These are phyloP conservation scores for Anthracocystis panici-leucophaei DNA, from an alignment of 1,284 basidiomycete species.

Conservation along the genomic window DNA sequence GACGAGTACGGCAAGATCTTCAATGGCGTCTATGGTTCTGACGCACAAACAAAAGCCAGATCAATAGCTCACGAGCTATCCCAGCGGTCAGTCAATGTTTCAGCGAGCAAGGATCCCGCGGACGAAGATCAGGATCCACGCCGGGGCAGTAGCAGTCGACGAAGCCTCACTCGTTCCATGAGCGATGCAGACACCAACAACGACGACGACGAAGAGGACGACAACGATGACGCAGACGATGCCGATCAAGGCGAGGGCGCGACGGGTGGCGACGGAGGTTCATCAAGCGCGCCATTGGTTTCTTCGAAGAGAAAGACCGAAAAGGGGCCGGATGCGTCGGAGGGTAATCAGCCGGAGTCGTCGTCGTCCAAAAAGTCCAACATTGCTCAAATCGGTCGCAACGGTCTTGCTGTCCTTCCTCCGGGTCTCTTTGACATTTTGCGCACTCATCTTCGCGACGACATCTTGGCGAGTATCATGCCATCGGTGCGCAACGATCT, in stretches of 20 bases:
- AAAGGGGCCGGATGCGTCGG: background rate
- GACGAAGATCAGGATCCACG: slow-evolving; percentile 1
- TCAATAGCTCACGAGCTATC: slow-evolving; percentile 45
- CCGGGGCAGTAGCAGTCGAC: slow-evolving; percentile 19
- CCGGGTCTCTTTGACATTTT: slow-evolving; percentile 51
- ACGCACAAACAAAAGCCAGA: slow-evolving; percentile 28
- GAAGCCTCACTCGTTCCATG: slow-evolving; percentile 18
- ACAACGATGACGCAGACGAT: slow-evolving; percentile 3
- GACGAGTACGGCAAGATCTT: slow-evolving; percentile 51
- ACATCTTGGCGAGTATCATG: slow-evolving; percentile 50
- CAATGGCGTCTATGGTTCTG: slow-evolving; percentile 38
- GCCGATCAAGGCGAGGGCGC: background rate
- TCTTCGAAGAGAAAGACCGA: slow-evolving; percentile 18
- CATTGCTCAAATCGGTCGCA: slow-evolving; percentile 48
- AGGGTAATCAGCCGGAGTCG: background rate
- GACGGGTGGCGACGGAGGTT: slow-evolving; percentile 20
- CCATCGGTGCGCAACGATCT: slow-evolving; percentile 47
- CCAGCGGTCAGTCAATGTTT: slow-evolving; percentile 19
- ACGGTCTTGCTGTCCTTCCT: slow-evolving; percentile 50
- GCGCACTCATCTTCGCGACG: slow-evolving; percentile 47
- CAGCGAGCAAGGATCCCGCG: slow-evolving; percentile 4
- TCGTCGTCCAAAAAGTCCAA: slow-evolving; percentile 29
- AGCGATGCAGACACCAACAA: slow-evolving; percentile 27
- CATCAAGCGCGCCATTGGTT: background rate
- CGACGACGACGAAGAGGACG: slow-evolving; percentile 16